Conservation (phyloP, 2,329 filamentous ascomycete species). For the Clonostachys rosea region DNA sequence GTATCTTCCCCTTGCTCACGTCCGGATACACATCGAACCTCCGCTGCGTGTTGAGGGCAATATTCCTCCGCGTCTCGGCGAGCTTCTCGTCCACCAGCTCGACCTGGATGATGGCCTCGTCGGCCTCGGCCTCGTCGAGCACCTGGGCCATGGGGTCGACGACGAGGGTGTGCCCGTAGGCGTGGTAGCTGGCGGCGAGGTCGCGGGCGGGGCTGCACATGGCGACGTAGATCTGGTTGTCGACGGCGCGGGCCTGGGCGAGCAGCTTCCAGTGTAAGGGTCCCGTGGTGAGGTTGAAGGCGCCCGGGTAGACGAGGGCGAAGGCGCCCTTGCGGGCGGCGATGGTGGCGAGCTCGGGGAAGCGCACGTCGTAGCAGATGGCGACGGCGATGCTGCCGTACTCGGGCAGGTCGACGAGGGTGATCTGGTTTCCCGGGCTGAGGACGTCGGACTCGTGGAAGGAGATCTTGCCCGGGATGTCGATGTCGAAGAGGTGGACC, state of each 20-base stretch:
- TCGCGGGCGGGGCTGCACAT: constrained; percentile 89
- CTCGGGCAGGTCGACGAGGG: constrained; percentile 78
- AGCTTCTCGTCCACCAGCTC: constrained; percentile 67
- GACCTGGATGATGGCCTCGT: constrained; percentile 70
- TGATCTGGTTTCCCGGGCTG: constrained; percentile 78
- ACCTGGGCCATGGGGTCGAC: constrained; percentile 83
- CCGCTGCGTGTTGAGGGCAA: constrained; percentile 80
- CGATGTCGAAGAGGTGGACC: constrained; percentile 94
- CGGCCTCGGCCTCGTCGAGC: constrained; percentile 73
- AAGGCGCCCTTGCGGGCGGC: constrained; percentile 86
- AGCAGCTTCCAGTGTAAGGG: constrained; percentile 86
- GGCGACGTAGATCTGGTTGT: constrained; percentile 92
- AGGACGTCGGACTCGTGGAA: constrained; percentile 91
- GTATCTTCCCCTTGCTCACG: constrained; percentile 60
- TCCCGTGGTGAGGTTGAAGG: constrained; percentile 93
- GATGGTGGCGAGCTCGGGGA: constrained; percentile 88
- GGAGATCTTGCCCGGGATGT: constrained; percentile 90
- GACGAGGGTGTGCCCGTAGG: constrained; percentile 88
- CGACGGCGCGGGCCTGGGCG: constrained; percentile 77
- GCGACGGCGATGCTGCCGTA: constrained; percentile 85
- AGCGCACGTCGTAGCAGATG: constrained; percentile 97
- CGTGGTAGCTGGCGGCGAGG: constrained; percentile 72
- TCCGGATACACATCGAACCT: constrained; percentile 96
- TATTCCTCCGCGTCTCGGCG: constrained; percentile 71
- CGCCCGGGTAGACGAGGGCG: constrained; percentile 87